A percentile compares a stretch with the other conserved stretches of the same genome.
These are phyloP conservation scores for Erigeron philadelphicus DNA, from an alignment of 140 eudicot genomes.

Conservation along the genomic window DNA sequence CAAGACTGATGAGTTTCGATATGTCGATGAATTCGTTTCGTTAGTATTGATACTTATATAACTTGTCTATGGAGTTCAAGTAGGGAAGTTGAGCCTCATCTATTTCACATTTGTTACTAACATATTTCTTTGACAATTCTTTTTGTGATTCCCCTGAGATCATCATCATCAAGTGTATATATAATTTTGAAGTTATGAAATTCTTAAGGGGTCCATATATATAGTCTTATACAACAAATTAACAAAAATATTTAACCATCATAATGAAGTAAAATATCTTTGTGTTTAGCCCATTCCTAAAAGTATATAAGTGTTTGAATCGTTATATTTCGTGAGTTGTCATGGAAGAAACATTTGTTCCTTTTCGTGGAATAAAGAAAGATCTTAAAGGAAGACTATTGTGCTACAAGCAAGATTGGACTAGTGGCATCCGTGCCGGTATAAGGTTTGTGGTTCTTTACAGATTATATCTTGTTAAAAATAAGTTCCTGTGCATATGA, in stretches of 20 bases:
- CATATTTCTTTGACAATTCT: conserved; percentile 35
- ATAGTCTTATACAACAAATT: conserved; percentile 17
- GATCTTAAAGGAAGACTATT: conserved; percentile 82
- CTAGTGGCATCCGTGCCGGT: conserved; percentile 85
- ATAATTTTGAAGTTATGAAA: conserved; percentile 36
- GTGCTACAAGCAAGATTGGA: conserved; percentile 98
- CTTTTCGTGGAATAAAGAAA: conserved; percentile 92
- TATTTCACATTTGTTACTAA: conserved; percentile 35
- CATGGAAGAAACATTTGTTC: conserved; percentile 98
- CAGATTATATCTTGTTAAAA: background rate
- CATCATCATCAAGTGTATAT: conserved; percentile 27
- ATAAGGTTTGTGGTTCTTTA: conserved; percentile 53
- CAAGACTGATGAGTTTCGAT: conserved; percentile 35
- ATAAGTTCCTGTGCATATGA: conserved; percentile 9
- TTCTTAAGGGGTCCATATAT: conserved; percentile 34
- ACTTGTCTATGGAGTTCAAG: conserved; percentile 42
- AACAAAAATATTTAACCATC: conserved; percentile 15
- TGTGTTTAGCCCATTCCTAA: conserved; percentile 40
- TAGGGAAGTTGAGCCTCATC: conserved; percentile 29
- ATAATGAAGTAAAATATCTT: conserved; percentile 27
- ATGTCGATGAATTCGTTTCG: conserved; percentile 32
- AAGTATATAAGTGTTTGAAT: conserved; percentile 33
- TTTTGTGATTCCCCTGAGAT: conserved; percentile 30
- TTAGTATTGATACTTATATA: conserved; percentile 25
- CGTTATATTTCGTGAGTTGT: conserved; percentile 19